Conservation (phyloP, 352 stramenopile species). For the Halophytophthora batemanensis region DNA sequence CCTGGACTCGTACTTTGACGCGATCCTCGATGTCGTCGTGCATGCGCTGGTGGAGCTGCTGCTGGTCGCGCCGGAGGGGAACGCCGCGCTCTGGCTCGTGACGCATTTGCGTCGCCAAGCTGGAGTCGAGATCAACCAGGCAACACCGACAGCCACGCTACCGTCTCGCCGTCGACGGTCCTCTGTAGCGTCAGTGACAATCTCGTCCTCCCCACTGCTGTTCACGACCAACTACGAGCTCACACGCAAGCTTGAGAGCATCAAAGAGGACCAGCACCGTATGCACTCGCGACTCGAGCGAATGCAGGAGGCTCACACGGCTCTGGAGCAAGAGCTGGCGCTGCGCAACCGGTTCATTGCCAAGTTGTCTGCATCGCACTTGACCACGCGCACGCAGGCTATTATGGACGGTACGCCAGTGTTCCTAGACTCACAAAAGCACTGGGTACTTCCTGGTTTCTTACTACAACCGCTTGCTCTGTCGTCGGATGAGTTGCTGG, state of each 20-base stretch:
- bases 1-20: constrained; percentile 45
- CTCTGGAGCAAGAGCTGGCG: constrained; percentile 38
- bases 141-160: not conserved
- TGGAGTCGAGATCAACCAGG: not conserved
- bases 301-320: constrained; percentile 16
- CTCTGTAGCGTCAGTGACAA: constrained; percentile 8
- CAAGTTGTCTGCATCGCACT: constrained; percentile 38
- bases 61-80: constrained; percentile 32
- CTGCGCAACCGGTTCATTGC: constrained; percentile 49
- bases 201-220: constrained; percentile 29
- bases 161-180: constrained; percentile 5
- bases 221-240: constrained; percentile 69
- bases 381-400: constrained; percentile 58
- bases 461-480: constrained; percentile 35
- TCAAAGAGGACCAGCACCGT: constrained; percentile 36
- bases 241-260: constrained; percentile 43
- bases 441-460: constrained; percentile 53
- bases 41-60: constrained; percentile 42
- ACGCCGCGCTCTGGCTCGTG: constrained; percentile 45
- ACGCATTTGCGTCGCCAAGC: constrained; percentile 23
- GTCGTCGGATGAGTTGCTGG: constrained; percentile 26
- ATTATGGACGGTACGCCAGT: constrained; percentile 64
- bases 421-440: constrained; percentile 57
- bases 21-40: constrained; percentile 34
- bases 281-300: constrained; percentile 36